Conservation (phyloP, 2,329 filamentous ascomycete species). For the Aspergillus japonicus region DNA sequence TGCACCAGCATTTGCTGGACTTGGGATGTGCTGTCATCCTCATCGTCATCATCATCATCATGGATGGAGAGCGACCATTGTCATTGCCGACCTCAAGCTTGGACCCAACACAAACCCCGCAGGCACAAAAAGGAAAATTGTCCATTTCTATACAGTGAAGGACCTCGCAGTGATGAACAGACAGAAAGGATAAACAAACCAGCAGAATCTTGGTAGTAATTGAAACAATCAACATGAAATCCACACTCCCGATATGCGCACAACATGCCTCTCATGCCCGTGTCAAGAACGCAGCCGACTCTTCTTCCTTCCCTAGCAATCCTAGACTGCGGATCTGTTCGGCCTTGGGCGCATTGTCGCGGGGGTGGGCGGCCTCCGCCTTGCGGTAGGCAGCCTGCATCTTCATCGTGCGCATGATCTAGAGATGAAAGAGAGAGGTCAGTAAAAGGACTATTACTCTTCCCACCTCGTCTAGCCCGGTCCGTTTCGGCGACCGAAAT, state of each 20-base stretch:
- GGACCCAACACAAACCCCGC: not conserved
- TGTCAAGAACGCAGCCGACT: slow-evolving; percentile 60
- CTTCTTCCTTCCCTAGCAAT: slow-evolving; percentile 78
- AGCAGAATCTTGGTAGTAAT: slow-evolving; percentile 25
- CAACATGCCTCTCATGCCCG: slow-evolving; percentile 24
- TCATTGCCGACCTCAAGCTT: not conserved
- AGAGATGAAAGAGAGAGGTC: not conserved
- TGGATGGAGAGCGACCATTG: not conserved
- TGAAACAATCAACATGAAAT: slow-evolving; percentile 22
- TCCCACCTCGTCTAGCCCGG: not conserved
- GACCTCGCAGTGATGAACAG: slow-evolving; percentile 23
- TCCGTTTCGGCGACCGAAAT: not conserved
- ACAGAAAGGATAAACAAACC: slow-evolving; percentile 15
- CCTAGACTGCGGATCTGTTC: slow-evolving; percentile 87
- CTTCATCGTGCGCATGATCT: slow-evolving; percentile 75
- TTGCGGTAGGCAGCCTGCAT: slow-evolving; percentile 85
- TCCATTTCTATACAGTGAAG: slow-evolving; percentile 38
- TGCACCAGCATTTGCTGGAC: not conserved
- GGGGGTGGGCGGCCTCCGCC: slow-evolving; percentile 69
- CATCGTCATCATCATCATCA: no score
- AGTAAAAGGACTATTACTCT: not conserved
- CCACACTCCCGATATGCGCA: slow-evolving; percentile 21
- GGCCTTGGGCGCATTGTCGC: slow-evolving; percentile 77
- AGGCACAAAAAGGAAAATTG: slow-evolving; percentile 5
- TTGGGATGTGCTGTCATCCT: not conserved